Conservation (phyloP, 768 basidiomycete genomes). For the Asterophora parasitica region DNA sequence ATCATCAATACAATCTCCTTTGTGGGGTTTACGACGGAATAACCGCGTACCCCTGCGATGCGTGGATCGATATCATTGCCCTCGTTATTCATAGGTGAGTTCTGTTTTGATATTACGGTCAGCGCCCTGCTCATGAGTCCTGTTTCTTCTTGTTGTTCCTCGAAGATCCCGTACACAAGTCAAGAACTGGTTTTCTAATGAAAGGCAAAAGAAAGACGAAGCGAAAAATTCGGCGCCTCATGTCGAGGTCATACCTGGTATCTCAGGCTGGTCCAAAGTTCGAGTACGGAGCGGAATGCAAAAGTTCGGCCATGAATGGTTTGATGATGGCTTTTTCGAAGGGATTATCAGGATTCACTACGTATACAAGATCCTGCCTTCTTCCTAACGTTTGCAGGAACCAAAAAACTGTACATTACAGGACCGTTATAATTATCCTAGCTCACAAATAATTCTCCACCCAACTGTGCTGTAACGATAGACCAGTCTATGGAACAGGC, state of each 20-base stretch:
- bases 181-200: conserved; percentile 67
- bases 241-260: conserved; percentile 31
- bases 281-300: conserved; percentile 46
- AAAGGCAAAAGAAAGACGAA: conserved; percentile 44
- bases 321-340: conserved; percentile 57
- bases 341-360: conserved; percentile 58
- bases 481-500: no score
- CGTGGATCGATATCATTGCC: conserved; percentile 57
- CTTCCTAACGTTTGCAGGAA: conserved; percentile 9
- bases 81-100: conserved; percentile 51
- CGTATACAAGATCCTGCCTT: conserved; percentile 17
- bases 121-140: not conserved
- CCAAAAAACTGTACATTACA: not conserved
- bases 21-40: conserved; percentile 63
- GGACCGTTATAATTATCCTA: not conserved
- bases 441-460: not conserved
- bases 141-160: not conserved
- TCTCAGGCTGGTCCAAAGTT: conserved; percentile 32
- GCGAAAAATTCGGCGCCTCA: conserved; percentile 10
- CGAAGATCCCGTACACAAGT: conserved; percentile 54
- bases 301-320: conserved; percentile 50
- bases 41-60: conserved; percentile 59
- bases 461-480: not conserved
- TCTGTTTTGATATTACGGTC: not conserved
- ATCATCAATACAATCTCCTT: conserved; percentile 52